Conservation (phyloP, 2,329 filamentous ascomycete species). For the Periconia sp. region DNA sequence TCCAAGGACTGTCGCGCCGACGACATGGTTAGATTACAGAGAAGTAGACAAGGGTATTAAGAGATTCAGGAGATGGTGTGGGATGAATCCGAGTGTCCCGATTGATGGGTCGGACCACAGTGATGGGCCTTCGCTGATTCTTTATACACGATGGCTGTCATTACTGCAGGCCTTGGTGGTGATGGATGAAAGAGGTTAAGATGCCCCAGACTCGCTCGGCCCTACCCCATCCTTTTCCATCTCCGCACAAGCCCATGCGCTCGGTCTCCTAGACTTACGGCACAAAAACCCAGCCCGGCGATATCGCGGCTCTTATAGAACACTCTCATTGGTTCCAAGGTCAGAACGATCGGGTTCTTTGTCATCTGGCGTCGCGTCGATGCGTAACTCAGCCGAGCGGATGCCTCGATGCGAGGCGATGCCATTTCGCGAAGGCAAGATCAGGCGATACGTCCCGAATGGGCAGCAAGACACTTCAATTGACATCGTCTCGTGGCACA, state of each 20-base stretch:
- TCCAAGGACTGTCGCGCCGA: slow-evolving; percentile 29
- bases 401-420: slow-evolving; percentile 28
- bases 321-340: slow-evolving; percentile 19
- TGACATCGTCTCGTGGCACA: slow-evolving; percentile 16
- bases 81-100: background rate
- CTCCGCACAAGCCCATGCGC: slow-evolving; percentile 14
- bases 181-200: slow-evolving; percentile 18
- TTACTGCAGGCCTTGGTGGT: slow-evolving; percentile 17
- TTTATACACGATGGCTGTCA: slow-evolving; percentile 31
- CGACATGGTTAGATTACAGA: slow-evolving; percentile 26
- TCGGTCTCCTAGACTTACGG: slow-evolving; percentile 13
- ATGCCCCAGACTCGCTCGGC: slow-evolving; percentile 29
- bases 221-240: slow-evolving; percentile 14
- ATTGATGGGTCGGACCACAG: background rate
- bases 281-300: slow-evolving; percentile 10
- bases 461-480: background rate
- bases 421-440: slow-evolving; percentile 18
- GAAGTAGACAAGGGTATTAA: background rate
- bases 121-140: slow-evolving; percentile 10
- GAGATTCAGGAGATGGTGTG: background rate
- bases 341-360: background rate
- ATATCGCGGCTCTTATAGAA: slow-evolving; percentile 11
- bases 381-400: slow-evolving; percentile 8
- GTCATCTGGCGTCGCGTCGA: background rate
- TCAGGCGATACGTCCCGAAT: background rate